Percentiles rank a stretch among this genome's conserved stretches.
These are phyloP conservation scores for Alternaria viburni DNA, from an alignment of 2,329 filamentous ascomycete species.

Conservation along the genomic window DNA sequence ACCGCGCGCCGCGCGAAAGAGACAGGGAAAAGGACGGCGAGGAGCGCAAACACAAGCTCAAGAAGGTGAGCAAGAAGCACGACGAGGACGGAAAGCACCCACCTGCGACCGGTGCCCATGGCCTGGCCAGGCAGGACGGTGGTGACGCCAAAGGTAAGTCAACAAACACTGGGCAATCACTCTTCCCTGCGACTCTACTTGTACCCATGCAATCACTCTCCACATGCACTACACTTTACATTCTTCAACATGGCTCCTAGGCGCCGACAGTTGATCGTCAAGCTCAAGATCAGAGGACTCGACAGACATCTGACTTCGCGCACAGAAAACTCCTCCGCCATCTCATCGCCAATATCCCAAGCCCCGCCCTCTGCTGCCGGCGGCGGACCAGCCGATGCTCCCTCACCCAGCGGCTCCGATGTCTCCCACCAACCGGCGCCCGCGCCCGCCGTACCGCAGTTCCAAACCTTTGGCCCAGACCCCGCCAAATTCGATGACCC, in stretches of 20 bases:
- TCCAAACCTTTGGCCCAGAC: slow-evolving; percentile 90
- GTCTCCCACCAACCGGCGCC: slow-evolving; percentile 65
- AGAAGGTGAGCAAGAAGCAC: slow-evolving; percentile 78
- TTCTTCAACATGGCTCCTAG: not conserved
- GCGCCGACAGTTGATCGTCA: not conserved
- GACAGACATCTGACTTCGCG: slow-evolving; percentile 10
- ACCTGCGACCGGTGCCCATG: slow-evolving; percentile 67
- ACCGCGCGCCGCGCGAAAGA: slow-evolving; percentile 61
- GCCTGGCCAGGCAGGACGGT: slow-evolving; percentile 68
- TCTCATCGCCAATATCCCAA: slow-evolving; percentile 51
- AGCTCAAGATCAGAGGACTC: not conserved
- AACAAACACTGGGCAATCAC: not conserved
- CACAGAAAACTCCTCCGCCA: slow-evolving; percentile 47
- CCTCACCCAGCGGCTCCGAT: slow-evolving; percentile 64
- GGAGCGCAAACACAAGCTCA: slow-evolving; percentile 50
- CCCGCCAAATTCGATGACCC: slow-evolving; percentile 90
- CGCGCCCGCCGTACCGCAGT: slow-evolving; percentile 69
- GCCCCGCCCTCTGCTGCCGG: slow-evolving; percentile 54
- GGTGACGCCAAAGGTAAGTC: slow-evolving; percentile 61
- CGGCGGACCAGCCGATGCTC: slow-evolving; percentile 67
- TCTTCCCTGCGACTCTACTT: not conserved
- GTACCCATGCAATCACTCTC: not conserved
- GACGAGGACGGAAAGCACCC: slow-evolving; percentile 69
- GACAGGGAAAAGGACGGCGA: slow-evolving; percentile 57
- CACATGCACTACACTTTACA: not conserved